Conservation (phyloP, 345 rosid genomes). For the Corymbia maculata region DNA sequence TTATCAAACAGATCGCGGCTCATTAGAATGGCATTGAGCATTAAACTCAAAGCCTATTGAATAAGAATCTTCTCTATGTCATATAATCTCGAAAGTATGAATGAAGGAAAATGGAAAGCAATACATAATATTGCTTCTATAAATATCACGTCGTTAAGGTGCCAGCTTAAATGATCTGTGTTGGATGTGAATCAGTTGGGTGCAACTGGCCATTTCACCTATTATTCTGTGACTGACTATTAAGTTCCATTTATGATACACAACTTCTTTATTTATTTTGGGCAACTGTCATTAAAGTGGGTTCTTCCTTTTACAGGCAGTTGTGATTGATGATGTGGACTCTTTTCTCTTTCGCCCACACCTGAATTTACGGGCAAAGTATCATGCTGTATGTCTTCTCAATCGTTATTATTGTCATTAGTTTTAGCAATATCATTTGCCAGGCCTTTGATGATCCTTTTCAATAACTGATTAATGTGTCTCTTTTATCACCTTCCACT, state of each 20-base stretch:
- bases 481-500: not conserved
- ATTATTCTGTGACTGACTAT: not conserved
- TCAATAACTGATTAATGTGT: not conserved
- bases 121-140: not conserved
- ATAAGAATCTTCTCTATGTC: not conserved
- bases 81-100: not conserved
- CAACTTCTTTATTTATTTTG: not conserved
- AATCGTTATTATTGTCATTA: not conserved
- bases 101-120: not conserved
- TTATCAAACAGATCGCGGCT: not conserved
- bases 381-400: slow-evolving; percentile 67
- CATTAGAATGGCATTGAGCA: not conserved
- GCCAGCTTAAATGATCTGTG: not conserved
- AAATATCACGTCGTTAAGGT: not conserved
- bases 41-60: not conserved
- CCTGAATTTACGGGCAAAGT: slow-evolving; percentile 74
- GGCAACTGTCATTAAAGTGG: not conserved
- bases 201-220: not conserved
- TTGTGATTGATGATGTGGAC: slow-evolving; percentile 91
- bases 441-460: not conserved
- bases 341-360: slow-evolving; percentile 86
- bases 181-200: not conserved
- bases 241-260: not conserved
- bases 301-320: slow-evolving; percentile 42
- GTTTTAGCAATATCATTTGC: not conserved